Evolutionary conservation across 2,329 filamentous ascomycete species (phyloP), one percentile per base, ranked within the genome.

Genomic region (Biscogniauxia mediterranea): DNA sequence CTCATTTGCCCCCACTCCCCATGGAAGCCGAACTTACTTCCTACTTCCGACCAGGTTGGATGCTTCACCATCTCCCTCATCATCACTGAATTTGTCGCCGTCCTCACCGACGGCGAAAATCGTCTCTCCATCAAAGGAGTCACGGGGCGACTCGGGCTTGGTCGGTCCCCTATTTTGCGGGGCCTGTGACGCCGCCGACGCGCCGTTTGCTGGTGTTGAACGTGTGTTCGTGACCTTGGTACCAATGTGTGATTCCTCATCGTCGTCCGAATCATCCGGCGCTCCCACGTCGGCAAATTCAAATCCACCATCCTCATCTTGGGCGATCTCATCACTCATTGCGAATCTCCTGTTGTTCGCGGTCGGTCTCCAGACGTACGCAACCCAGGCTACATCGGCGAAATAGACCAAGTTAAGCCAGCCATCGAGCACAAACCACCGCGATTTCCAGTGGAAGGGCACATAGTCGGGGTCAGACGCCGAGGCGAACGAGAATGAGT

Each of bases 281-380:
- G 92, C 91, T 56, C 92, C 92, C 64, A 99, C 90, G 60, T 95
- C 95, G 55, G 91, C 91, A 74, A 99, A 96, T 74, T 98, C 95
- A 74, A 99, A 99, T 53, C 82, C 85, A 42, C 95, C 95, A 73
- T 98, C 94, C 69, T 99, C 95, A 71, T 99, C 95, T 84, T 98
- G 95, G 2, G 95, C 94, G 73, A 99, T 89, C 85, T 99, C 95
- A 72, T 99, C 95, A 79, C 92, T 96, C 95, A 99, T 99, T 64
- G 95, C 95, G 71, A 99, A 99, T 60, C 95, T 87, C 69, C 93
- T 86, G 79, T 99, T 99, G 78, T 99, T 98, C 57, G 91, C 93
- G 21, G 94, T 98, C 6, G 95, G 95, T 54, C 95, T 85, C 95
- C 95, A 99, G 57, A 99, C 83, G 76, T 98, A 99, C 21, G 95